phyloP scores from a whole-genome alignment of 805 yeast species.

The Lipomyces lipofer region DNA sequence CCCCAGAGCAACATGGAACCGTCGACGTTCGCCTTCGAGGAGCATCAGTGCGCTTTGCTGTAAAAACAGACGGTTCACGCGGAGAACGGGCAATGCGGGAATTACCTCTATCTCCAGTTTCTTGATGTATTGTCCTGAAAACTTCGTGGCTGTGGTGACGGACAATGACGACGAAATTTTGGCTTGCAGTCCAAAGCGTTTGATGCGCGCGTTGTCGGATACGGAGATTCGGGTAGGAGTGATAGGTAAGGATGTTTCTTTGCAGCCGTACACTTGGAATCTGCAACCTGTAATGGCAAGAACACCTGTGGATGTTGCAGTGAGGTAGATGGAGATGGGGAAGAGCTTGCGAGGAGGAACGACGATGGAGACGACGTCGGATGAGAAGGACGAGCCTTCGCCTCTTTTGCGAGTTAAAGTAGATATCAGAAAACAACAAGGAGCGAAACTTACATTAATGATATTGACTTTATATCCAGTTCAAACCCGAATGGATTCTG shows the following conservation, averaged over 20 bases:
- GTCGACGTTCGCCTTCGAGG: conserved; percentile 69
- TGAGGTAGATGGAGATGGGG: conserved; percentile 25
- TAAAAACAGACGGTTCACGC: conserved; percentile 20
- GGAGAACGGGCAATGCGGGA: conserved; percentile 60
- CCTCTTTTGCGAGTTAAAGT: conserved; percentile 32
- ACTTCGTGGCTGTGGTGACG: not conserved
- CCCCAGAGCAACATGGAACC: conserved; percentile 52
- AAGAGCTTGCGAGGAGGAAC: conserved; percentile 24
- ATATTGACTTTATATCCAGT: conserved; percentile 49
- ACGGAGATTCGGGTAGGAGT: conserved; percentile 5
- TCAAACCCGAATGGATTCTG: conserved; percentile 84
- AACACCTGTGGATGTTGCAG: conserved; percentile 44
- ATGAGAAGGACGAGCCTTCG: conserved; percentile 27
- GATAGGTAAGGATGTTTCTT: conserved; percentile 42
- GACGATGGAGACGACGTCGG: conserved; percentile 21
- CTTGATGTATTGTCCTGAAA: conserved; percentile 8
- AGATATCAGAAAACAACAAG: not conserved
- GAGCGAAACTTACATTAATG: conserved; percentile 40
- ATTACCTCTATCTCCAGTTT: conserved; percentile 42
- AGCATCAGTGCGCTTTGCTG: conserved; percentile 70
- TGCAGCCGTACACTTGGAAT: conserved; percentile 55
- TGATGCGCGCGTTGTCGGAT: not conserved
- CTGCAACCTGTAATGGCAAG: conserved; percentile 53
- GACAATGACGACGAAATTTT: not conserved
- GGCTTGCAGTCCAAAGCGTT: conserved; percentile 18